Conservation (phyloP, 257 asterid genomes). For the Cordia subcordata region DNA sequence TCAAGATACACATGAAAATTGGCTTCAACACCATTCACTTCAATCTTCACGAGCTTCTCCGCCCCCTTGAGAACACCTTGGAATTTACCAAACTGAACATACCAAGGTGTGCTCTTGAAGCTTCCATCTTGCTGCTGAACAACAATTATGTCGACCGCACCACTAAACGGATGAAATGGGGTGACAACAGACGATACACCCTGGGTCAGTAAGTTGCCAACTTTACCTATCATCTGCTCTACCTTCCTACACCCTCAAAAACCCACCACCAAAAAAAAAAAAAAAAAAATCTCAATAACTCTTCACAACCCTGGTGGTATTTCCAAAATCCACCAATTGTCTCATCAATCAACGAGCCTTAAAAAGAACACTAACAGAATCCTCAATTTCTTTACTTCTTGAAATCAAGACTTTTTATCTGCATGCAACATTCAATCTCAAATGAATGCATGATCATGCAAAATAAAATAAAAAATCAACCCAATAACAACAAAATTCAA, state of each 20-base stretch:
- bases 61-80: conserved; percentile 83
- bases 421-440: conserved; percentile 40
- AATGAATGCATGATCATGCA: conserved; percentile 21
- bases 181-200: conserved; percentile 68
- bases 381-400: conserved; percentile 22
- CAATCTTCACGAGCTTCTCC: conserved; percentile 58
- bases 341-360: conserved; percentile 5
- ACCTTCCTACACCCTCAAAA: conserved; percentile 10
- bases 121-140: conserved; percentile 67
- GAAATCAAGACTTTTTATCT: conserved; percentile 34
- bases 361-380: neutral
- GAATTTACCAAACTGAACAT: conserved; percentile 69
- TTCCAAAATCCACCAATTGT: conserved; percentile 13
- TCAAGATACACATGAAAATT: conserved; percentile 67
- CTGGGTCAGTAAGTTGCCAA: conserved; percentile 49
- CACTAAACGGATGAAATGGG: conserved; percentile 80
- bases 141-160: conserved; percentile 73
- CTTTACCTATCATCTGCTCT: conserved; percentile 61
- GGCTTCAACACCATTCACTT: conserved; percentile 68
- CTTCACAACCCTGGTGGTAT: conserved; percentile 1
- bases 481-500: conserved; percentile 16
- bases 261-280: conserved; percentile 14
- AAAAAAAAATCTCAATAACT: conserved; percentile 5
- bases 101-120: conserved; percentile 72
- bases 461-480: conserved; percentile 9